These are phyloP conservation scores for Coriaria nepalensis DNA, from an alignment of 306 rosid species.

Conservation along the genomic window DNA sequence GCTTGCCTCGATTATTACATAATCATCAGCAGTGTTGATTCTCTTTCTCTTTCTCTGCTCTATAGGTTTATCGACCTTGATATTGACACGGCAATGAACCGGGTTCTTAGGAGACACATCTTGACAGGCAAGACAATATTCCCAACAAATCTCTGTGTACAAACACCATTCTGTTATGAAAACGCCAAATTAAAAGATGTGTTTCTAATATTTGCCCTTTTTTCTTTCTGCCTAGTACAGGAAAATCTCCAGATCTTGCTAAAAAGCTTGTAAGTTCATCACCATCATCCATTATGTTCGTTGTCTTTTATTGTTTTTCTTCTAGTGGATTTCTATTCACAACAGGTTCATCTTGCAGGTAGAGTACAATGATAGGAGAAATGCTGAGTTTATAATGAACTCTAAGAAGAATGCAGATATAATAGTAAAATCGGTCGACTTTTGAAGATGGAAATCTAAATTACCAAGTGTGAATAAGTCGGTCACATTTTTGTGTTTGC, in stretches of 20 bases:
- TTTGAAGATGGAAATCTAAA: conserved; percentile 24
- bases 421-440: conserved; percentile 60
- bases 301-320: background rate
- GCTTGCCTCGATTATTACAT: too few species aligned
- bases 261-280: conserved; percentile 51
- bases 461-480: background rate
- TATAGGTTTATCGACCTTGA: conserved; percentile 66
- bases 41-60: conserved; percentile 12
- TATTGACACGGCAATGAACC: conserved; percentile 62
- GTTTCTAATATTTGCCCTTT: background rate
- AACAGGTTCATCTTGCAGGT: conserved; percentile 32
- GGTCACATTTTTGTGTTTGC: too few species aligned
- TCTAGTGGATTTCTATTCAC: background rate
- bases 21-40: too few species aligned
- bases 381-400: conserved; percentile 68
- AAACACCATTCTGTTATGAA: conserved; percentile 1
- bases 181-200: conserved; percentile 3
- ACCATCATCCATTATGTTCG: background rate
- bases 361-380: conserved; percentile 72
- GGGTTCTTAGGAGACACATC: conserved; percentile 74
- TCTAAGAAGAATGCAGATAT: conserved; percentile 69
- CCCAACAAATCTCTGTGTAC: background rate
- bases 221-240: conserved; percentile 19
- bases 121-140: conserved; percentile 57
- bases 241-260: conserved; percentile 64